Evolutionary conservation across 495 filamentous ascomycete species (phyloP), one percentile per base, ranked within the genome.

Genomic region (Hypoxylon rickii): DNA sequence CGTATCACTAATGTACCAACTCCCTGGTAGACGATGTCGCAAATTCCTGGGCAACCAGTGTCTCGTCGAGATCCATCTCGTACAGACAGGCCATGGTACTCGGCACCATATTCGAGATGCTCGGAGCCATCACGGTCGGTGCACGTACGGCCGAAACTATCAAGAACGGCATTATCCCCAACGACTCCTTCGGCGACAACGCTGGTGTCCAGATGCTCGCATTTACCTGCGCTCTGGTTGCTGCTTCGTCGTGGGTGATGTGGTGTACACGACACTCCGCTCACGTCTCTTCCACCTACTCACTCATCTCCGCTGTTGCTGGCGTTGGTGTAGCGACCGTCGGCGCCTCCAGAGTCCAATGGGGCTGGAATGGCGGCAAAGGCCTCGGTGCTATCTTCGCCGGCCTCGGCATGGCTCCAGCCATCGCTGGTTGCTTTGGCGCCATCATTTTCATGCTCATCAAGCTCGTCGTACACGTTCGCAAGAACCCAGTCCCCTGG

Each of bases 31-130:
- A 89, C 72, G 86, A 90, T 85, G 87, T 89, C 20, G 86, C 87
- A 49, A 90, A 90, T 71, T 74, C 85, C 21, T 88, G 80, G 76
- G 85, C 85, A 3, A 88, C 85, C 63, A 83, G 79, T 61, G 85
- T 88, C 44, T 87, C 85, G 17, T 88, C 85, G 2, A 73, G 85
- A 19, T 87, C 85, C 44, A 72, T 88, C 65, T 78, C 82, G 5
- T 79, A 84, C 64, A 59, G 76, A 36, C 83, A 86, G 71, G 85
- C 85, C 12, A 69, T 87, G 84, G 50, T 85, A 16, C 71, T 87
- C 36, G 83, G 79, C 6, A 80, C 82, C 32, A 69, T 87, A 44
- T 85, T 87, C 72, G 87, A 90, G 52, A 61, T 71, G 47, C 34
- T 69, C 26, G 83, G 83, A 36, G 82, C 83, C 50, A 78, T 85